Conservation (phyloP, 2,329 filamentous ascomycete genomes). For the Neopestalotiopsis sp. region DNA sequence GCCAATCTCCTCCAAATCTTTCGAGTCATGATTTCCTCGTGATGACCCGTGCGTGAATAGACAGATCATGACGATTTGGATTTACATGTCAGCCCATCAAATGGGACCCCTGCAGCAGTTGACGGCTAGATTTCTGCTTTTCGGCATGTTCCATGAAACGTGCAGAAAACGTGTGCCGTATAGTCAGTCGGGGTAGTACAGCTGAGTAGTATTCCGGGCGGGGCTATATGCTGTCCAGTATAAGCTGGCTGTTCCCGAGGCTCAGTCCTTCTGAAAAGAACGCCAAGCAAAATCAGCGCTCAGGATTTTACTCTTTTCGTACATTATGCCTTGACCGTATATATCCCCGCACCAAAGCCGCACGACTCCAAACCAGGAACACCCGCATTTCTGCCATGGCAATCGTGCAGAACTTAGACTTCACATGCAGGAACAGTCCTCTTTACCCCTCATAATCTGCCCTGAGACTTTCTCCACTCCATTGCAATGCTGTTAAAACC, state of each 20-base stretch:
- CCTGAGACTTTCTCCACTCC: background rate
- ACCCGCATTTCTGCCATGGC: background rate
- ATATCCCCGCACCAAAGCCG: too few species aligned
- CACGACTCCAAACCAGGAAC: background rate
- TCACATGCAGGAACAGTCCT: background rate
- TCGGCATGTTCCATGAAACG: background rate
- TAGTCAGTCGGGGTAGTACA: background rate
- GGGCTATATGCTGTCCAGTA: background rate
- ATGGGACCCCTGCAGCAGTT: background rate
- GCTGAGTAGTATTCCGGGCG: background rate
- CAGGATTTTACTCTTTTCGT: too few species aligned
- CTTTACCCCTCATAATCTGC: background rate
- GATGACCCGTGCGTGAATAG: background rate
- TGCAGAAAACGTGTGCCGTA: conserved; percentile 4
- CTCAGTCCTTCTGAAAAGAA: too few species aligned
- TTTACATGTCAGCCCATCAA: background rate
- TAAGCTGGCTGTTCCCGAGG: background rate
- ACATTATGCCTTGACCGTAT: background rate
- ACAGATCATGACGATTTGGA: background rate
- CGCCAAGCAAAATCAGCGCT: too few species aligned
- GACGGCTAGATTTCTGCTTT: background rate
- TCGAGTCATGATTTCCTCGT: background rate
- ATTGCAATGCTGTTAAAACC: background rate
- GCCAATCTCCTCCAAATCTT: background rate
- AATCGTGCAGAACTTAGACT: background rate